A percentile compares a stretch with the other conserved stretches of the same genome.
Conservation (phyloP, 768 basidiomycete species). For the Mycena epipterygia region DNA sequence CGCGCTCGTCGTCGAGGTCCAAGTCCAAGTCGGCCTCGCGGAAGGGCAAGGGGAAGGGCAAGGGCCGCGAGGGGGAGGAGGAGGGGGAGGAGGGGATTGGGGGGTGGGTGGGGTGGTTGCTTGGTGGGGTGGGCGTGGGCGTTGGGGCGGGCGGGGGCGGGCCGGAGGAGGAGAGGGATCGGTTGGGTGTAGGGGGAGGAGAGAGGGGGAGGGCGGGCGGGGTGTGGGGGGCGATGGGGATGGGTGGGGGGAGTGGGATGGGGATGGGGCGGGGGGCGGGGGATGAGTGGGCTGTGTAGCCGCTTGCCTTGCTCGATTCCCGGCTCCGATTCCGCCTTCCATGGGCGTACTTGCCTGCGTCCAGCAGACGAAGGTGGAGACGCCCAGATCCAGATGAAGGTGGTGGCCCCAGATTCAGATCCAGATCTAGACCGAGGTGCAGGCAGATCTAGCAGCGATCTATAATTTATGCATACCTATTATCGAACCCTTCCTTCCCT, state of each 20-base stretch:
- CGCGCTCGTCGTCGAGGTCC: conserved; percentile 40
- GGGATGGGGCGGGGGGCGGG: conserved; percentile 34
- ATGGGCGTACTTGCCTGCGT: too few species aligned
- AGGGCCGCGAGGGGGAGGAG: conserved; percentile 38
- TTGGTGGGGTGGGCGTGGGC: conserved; percentile 45
- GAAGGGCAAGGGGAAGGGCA: conserved; percentile 40
- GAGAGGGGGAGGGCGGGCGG: conserved; percentile 36
- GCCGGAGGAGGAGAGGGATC: conserved; percentile 16
- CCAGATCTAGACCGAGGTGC: too few species aligned
- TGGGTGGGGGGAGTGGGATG: conserved; percentile 29
- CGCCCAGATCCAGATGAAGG: too few species aligned
- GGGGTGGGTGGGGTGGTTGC: conserved; percentile 38
- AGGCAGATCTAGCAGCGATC: too few species aligned
- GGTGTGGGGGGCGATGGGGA: conserved; percentile 27
- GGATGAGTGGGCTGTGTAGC: conserved; percentile 69
- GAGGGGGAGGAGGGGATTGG: conserved; percentile 30
- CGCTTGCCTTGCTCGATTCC: too few species aligned
- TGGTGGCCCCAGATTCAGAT: too few species aligned
- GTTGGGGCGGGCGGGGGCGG: conserved; percentile 17
- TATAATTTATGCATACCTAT: conserved; percentile 17
- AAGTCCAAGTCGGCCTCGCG: conserved; percentile 47
- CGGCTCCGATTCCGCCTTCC: too few species aligned
- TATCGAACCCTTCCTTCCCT: neutral
- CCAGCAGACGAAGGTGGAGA: too few species aligned
- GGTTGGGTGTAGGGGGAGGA: conserved; percentile 22